These are phyloP conservation scores for Helminthosporium solani DNA, from an alignment of 2,329 filamentous ascomycete genomes.

Conservation along the genomic window DNA sequence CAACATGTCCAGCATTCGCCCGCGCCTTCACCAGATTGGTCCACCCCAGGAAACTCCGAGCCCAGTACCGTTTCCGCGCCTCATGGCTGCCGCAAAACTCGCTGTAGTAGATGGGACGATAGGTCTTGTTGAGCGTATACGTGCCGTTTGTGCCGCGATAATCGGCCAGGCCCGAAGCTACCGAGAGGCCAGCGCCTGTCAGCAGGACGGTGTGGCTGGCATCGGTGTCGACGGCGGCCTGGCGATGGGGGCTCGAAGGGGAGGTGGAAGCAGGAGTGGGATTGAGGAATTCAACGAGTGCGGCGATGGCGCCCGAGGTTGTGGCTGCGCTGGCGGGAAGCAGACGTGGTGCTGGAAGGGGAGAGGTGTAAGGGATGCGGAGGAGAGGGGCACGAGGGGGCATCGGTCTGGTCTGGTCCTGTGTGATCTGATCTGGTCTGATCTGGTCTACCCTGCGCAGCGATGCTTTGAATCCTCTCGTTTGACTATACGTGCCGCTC, in stretches of 20 bases:
- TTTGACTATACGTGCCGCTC: not conserved
- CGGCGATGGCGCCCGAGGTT: constrained; percentile 70
- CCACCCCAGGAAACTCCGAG: constrained; percentile 91
- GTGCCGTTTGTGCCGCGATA: constrained; percentile 89
- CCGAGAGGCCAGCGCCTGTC: constrained; percentile 87
- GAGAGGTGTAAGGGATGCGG: constrained; percentile 87
- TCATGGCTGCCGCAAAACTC: constrained; percentile 84
- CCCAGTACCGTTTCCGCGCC: constrained; percentile 91
- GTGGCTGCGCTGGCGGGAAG: constrained; percentile 72
- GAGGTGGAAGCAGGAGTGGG: constrained; percentile 23
- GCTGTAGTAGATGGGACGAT: constrained; percentile 88
- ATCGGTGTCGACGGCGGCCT: constrained; percentile 1
- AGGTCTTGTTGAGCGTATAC: constrained; percentile 86
- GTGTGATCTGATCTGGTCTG: too few species aligned
- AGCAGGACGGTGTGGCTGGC: constrained; percentile 47
- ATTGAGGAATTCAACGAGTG: constrained; percentile 75
- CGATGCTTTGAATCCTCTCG: too few species aligned
- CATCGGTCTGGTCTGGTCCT: too few species aligned
- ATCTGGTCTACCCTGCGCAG: too few species aligned
- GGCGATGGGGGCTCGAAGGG: too few species aligned
- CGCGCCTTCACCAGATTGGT: constrained; percentile 73
- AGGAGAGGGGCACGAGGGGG: constrained; percentile 58
- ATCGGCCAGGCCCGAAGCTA: constrained; percentile 88
- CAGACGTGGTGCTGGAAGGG: constrained; percentile 72
- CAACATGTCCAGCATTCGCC: constrained; percentile 78